Conservation (phyloP, 108 stramenopile genomes). For the Chaetoceros tenuissimus region DNA sequence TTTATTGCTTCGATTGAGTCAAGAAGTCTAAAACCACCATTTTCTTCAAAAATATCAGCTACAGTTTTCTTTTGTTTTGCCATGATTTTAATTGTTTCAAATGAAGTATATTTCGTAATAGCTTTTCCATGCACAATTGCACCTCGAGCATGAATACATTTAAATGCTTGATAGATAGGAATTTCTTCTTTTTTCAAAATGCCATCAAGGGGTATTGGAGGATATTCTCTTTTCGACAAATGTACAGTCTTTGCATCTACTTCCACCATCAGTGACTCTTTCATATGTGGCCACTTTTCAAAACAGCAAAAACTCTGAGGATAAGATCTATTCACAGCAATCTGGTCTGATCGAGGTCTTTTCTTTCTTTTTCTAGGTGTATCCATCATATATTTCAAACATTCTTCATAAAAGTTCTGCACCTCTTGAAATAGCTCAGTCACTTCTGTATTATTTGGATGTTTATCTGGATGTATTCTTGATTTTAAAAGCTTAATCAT, state of each 20-base stretch:
- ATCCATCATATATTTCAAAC: not conserved
- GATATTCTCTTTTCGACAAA: not conserved
- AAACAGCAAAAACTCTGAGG: not conserved
- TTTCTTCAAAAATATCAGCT: constrained; percentile 3
- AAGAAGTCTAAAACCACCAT: not conserved
- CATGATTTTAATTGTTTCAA: not conserved
- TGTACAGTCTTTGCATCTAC: not conserved
- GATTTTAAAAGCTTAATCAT: not conserved
- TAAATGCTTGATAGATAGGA: constrained; percentile 1
- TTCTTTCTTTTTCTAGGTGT: not conserved
- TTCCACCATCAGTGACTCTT: not conserved
- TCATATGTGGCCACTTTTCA: not conserved
- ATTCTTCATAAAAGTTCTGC: not conserved
- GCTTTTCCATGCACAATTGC: constrained; percentile 8
- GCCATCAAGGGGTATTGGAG: not conserved
- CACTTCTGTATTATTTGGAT: not conserved
- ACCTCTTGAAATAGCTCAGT: constrained; percentile 5
- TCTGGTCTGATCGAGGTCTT: not conserved
- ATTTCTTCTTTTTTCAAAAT: not conserved
- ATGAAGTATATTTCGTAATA: not conserved
- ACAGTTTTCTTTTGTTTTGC: not conserved
- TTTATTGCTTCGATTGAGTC: constrained; percentile 4
- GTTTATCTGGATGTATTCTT: constrained; percentile 5
- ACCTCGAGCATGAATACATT: constrained; percentile 12
- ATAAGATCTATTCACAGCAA: not conserved